phyloP scores from a whole-genome alignment of 2,329 filamentous ascomycete genomes.

The Clonostachys rhizophaga region DNA sequence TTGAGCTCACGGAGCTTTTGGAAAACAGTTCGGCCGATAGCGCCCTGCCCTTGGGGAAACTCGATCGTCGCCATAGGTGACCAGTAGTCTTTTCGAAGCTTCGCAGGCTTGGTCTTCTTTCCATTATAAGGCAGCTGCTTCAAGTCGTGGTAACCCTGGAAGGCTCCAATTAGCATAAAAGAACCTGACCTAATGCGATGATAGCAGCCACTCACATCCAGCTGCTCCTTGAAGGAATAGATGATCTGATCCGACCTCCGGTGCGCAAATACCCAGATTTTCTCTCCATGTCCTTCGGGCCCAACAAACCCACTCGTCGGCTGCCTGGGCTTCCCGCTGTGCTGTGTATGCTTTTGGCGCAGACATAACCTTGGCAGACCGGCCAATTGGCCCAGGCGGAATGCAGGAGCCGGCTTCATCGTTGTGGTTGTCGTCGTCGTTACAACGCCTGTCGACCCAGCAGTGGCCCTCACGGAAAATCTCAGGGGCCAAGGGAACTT shows the following conservation, averaged over 20 bases:
- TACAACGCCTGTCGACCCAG: background rate
- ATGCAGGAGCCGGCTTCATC: conserved; percentile 28
- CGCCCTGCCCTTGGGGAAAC: conserved; percentile 46
- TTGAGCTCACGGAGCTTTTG: conserved; percentile 63
- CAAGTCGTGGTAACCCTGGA: conserved; percentile 35
- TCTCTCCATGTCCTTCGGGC: conserved; percentile 45
- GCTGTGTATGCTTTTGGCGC: conserved; percentile 19
- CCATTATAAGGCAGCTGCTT: conserved; percentile 61
- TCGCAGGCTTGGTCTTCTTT: conserved; percentile 60
- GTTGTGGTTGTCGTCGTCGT: conserved; percentile 7
- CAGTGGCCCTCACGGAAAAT: conserved; percentile 6
- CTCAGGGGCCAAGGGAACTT: background rate
- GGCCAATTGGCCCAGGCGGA: conserved; percentile 34
- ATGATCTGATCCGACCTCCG: conserved; percentile 44
- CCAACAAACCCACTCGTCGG: conserved; percentile 15
- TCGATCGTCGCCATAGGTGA: conserved; percentile 53
- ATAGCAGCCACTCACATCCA: conserved; percentile 33
- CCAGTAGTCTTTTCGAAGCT: conserved; percentile 66
- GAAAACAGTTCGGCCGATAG: conserved; percentile 54
- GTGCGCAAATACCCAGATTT: conserved; percentile 52
- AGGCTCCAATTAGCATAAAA: background rate
- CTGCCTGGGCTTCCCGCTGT: background rate
- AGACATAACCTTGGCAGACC: conserved; percentile 32
- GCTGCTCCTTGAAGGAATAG: conserved; percentile 40
- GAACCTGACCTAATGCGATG: background rate